Evolutionary conservation across 345 rosid species (phyloP).

Genomic region (Barbarea vulgaris): DNA sequence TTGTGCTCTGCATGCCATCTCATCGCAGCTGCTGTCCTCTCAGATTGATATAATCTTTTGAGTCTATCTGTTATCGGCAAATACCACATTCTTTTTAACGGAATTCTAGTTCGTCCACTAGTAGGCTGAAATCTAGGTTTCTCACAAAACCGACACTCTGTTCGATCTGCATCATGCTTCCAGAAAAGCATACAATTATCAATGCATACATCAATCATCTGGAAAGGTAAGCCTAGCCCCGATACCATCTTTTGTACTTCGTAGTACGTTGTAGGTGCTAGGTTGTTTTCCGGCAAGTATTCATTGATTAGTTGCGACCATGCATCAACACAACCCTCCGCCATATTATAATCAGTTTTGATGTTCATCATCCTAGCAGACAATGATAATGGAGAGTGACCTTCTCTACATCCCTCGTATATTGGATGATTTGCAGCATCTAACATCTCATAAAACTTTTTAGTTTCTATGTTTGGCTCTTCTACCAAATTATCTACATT

Average conservation of each 20-base stretch:
- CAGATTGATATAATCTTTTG: too few relatives aligned
- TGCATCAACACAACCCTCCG: background rate
- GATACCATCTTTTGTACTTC: background rate
- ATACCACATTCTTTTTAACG: too few relatives aligned
- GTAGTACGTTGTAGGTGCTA: background rate
- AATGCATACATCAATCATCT: background rate
- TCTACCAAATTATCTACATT: background rate
- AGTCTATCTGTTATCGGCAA: too few relatives aligned
- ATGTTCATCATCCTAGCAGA: background rate
- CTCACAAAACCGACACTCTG: background rate
- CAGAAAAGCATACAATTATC: background rate
- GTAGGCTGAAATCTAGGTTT: background rate
- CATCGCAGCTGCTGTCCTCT: too few relatives aligned
- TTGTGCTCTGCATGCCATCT: too few relatives aligned
- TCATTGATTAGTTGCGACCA: background rate
- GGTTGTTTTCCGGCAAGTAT: background rate
- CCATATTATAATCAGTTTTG: background rate
- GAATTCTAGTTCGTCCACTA: background rate
- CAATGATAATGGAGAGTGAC: background rate
- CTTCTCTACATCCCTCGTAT: background rate
- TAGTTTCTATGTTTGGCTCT: background rate
- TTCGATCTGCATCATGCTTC: background rate
- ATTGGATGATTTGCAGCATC: background rate
- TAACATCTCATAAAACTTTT: background rate
- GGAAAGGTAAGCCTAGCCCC: background rate